Conservation (phyloP, 768 basidiomycete species). For the Lactarius evosmus region DNA sequence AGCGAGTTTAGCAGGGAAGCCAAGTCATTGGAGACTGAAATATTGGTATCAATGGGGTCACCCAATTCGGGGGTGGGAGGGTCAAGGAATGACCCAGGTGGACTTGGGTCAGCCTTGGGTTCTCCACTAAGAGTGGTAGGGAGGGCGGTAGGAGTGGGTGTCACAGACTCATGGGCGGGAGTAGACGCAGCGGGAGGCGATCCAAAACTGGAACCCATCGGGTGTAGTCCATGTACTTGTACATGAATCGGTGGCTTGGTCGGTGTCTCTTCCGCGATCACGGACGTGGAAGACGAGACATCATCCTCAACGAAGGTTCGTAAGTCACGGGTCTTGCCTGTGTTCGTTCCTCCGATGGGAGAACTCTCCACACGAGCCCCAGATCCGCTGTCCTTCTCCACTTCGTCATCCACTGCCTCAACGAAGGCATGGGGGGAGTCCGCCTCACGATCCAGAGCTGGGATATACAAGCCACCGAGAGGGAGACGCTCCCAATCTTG, state of each 20-base stretch:
- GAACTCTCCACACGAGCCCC: neutral
- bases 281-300: slow-evolving; percentile 42
- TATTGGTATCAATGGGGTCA: slow-evolving; percentile 31
- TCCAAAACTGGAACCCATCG: slow-evolving; percentile 25
- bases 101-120: neutral
- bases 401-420: slow-evolving; percentile 49
- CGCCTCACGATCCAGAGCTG: slow-evolving; percentile 32
- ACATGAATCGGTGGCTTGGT: slow-evolving; percentile 64
- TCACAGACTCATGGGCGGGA: slow-evolving; percentile 23
- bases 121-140: neutral
- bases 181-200: slow-evolving; percentile 19
- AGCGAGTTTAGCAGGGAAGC: slow-evolving; percentile 57
- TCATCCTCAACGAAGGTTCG: slow-evolving; percentile 36
- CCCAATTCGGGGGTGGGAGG: slow-evolving; percentile 52
- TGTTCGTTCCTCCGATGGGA: slow-evolving; percentile 48
- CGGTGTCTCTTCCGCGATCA: slow-evolving; percentile 41
- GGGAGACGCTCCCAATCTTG: slow-evolving; percentile 65
- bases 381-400: slow-evolving; percentile 23
- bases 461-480: slow-evolving; percentile 40
- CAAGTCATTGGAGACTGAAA: slow-evolving; percentile 62
- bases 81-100: slow-evolving; percentile 37
- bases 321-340: slow-evolving; percentile 33
- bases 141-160: slow-evolving; percentile 15
- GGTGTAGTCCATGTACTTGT: slow-evolving; percentile 34
- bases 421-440: slow-evolving; percentile 62